Base-by-base conservation (phyloP, 1,139 yeast genomes). In the Arxiozyma slooffiae region DNA sequence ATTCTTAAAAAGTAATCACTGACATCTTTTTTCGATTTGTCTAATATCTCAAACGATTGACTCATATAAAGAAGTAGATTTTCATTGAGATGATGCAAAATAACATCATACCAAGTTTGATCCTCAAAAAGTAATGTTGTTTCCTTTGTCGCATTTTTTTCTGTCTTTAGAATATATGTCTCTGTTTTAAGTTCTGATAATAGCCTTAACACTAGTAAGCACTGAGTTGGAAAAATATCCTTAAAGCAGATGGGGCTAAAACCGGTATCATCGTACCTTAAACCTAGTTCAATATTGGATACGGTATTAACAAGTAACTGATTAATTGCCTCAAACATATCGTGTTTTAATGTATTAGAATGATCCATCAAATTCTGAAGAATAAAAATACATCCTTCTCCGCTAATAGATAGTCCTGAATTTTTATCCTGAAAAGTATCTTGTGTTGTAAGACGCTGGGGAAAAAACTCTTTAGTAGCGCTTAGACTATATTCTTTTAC, bases 261-360 rank as follows among this genome's bases (percentile, higher is more conserved):
- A 9, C 38, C 21, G 16, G 55, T 4, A 11, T 30, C 14, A n/a
- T 30, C 34, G 41, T n/a, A 24, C 44, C 62, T 53, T 36, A 52
- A 40, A 34, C 57, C 41, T 23, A 62, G 39, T 46, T 63, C 67
- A 4, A 56, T 50, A 46, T 61, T 63, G 16, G 57, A 52, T 8
- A 55, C 42, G 2, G 67, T 60, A 44, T 55, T 57, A 1, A 56
- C 52, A 2, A 60, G 43, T 7, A 63, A 45, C 9, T 41, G 37
- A 38, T 54, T 56, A 2, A 61, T 45, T 7, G 52, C 52, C n/a
- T 53, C 50, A 23, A 48, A 47, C 8, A 52, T 49, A 37, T 42
- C 49, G 20, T 26, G 41, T 16, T 50, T 47, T 8, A 40, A 44
- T 18, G 30, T 17, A n/a, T n/a, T 30, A 7, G 47, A 26, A 5